Evolutionary conservation across 495 filamentous ascomycete genomes (phyloP), one percentile per base, ranked within the genome.

Genomic region (Symbiotaphrina buchneri): DNA sequence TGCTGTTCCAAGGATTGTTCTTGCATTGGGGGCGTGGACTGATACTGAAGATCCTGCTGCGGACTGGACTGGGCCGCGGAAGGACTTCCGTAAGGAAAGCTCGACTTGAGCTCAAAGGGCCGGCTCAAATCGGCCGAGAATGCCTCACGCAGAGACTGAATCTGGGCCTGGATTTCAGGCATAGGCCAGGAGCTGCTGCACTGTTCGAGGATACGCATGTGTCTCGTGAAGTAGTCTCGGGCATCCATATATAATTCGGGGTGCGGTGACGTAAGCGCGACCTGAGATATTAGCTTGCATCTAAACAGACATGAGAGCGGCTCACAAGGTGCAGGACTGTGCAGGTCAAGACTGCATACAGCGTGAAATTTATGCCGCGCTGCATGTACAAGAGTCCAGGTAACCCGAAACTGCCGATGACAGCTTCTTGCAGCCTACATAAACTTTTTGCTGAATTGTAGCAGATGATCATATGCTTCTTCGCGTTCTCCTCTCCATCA

Each of bases 281-380:
- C 74, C 83, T 93, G 42, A 33, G 7, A 10, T 16, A 15, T 22
- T 20, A 32, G 27, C 15, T 10, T n/a, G 33, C 8, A 22, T 13
- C 10, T 24, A 10, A 18, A 19, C 32, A 3, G 11, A 3, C 5
- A 2, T 27, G 21, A 4, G 18, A 7, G 2, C 18, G 24, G 55
- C 79, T 48, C 58, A 97, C 87, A 53, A 97, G 52, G 54, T 97
- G 90, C 35, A 97, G 63, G 57, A 94, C 87, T 18, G 83, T 87
- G 56, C 83, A 94, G 8, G 80, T 92, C 22, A 97, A 58, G 18
- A 93, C 64, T 25, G 70, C 69, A 44, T 97, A 97, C 14, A 97
- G 90, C 14, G 83, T 81, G 47, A 92, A 94, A 54, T 82, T 92
- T 42, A 94, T 80, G 21, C 87, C 87, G 38, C 87, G 63, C 45